Evolutionary conservation across 306 rosid genomes (phyloP).

Genomic region (Hippophae gyantsensis): DNA sequence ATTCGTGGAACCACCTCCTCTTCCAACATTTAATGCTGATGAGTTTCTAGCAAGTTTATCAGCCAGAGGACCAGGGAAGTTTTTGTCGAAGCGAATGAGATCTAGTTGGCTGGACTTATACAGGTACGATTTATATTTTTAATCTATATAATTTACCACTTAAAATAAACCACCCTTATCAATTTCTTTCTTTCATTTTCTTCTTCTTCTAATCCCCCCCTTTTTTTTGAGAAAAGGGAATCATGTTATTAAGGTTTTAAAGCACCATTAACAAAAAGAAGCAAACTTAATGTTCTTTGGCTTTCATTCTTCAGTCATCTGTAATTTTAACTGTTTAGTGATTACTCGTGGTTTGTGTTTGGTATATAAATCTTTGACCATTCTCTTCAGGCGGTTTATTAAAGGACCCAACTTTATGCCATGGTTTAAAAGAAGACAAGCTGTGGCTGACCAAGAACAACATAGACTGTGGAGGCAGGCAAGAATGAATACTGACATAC

Average conservation of each 20-base stretch:
- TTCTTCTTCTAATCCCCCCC: background rate
- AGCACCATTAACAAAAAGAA: too few species aligned
- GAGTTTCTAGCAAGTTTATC: conserved; percentile 68
- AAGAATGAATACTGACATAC: conserved; percentile 62
- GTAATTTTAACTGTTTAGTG: conserved; percentile 10
- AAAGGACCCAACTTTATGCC: conserved; percentile 80
- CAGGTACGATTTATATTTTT: conserved; percentile 37
- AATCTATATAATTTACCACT: conserved; percentile 3
- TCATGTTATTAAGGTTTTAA: too few species aligned
- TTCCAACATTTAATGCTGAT: conserved; percentile 50
- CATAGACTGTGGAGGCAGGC: conserved; percentile 77
- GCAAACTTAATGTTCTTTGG: background rate
- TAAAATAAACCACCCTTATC: conserved; percentile 9
- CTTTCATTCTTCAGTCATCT: background rate
- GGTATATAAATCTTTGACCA: conserved; percentile 9
- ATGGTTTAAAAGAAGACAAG: conserved; percentile 75
- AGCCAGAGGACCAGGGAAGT: conserved; percentile 85
- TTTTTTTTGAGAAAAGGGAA: too few species aligned
- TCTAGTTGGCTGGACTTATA: conserved; percentile 84
- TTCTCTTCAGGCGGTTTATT: conserved; percentile 57
- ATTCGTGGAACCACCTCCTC: conserved; percentile 59
- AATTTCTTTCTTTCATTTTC: background rate
- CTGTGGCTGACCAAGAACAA: conserved; percentile 78
- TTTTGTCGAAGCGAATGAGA: conserved; percentile 74
- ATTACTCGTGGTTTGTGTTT: conserved; percentile 1